Percentiles rank a stretch among this genome's conserved stretches.
These are phyloP conservation scores for Rhazya stricta DNA, from an alignment of 257 asterid genomes.

Conservation along the genomic window DNA sequence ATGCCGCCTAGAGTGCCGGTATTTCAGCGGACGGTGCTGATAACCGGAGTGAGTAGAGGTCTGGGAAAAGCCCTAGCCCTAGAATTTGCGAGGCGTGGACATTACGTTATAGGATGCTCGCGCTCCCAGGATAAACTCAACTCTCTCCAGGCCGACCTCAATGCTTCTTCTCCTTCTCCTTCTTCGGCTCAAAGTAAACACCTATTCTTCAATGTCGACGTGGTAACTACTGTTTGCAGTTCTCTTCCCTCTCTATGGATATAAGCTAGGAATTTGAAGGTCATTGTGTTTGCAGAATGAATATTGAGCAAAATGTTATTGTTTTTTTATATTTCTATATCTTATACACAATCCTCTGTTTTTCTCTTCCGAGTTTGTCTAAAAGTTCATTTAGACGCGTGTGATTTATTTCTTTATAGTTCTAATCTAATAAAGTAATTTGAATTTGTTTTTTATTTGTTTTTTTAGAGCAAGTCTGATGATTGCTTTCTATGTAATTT, in stretches of 20 bases:
- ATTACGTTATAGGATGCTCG: slow-evolving; percentile 85
- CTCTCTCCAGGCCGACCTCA: slow-evolving; percentile 67
- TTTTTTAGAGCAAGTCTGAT: background rate
- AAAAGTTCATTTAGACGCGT: background rate
- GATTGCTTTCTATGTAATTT: background rate
- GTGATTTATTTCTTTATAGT: background rate
- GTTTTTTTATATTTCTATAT: background rate
- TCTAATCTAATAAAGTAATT: background rate
- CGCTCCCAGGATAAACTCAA: slow-evolving; percentile 72
- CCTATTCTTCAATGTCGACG: slow-evolving; percentile 68
- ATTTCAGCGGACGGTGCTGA: slow-evolving; percentile 46
- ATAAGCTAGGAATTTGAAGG: background rate
- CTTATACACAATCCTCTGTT: background rate
- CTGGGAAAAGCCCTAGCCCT: slow-evolving; percentile 88
- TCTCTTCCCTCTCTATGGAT: background rate
- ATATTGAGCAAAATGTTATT: background rate
- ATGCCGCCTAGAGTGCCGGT: slow-evolving; percentile 30
- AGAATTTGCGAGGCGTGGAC: slow-evolving; percentile 84
- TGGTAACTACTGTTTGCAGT: slow-evolving; percentile 38
- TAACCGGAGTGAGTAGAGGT: slow-evolving; percentile 91
- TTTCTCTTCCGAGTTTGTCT: background rate
- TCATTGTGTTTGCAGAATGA: background rate
- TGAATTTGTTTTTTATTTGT: background rate
- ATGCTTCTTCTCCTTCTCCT: slow-evolving; percentile 32
- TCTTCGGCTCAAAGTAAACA: slow-evolving; percentile 38